Evolutionary conservation across 2,329 filamentous ascomycete genomes (phyloP), one percentile per base, ranked within the genome.

Genomic region (Cladophialophora immunda): DNA sequence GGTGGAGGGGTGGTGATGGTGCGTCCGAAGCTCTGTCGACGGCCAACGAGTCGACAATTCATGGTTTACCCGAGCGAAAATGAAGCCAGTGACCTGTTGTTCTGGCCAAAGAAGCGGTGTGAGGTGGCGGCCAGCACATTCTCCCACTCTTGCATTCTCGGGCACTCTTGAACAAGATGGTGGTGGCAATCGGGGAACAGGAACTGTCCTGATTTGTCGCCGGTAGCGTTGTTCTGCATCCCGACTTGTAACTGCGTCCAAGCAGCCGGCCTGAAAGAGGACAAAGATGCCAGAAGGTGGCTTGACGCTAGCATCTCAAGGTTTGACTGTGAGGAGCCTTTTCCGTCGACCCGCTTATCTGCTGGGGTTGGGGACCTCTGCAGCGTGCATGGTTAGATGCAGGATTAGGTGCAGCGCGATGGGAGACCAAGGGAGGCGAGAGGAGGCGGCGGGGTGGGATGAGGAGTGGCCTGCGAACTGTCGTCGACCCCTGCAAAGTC

Each of bases 51-150:
- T 22, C 5, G 45, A 50, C 19, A 11, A 50, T 50, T 50, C 45
- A 25, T 25, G 45, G 45, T 50, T 50, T 25, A 13, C 45, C 45
- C 19, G 22, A 50, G 3, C 45, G 13, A 25, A 19, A 11, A 50
- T 5, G 4, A 11, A 11, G n/a, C 45, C 7, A 4, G 45, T 25
- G n/a, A 3, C 19, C 3, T 8, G 9, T 25, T 11, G 45, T 27
- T 50, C 45, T 50, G 45, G 45, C 22, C 19, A 25, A 50, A 50
- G 45, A 50, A 50, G 45, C 45, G 45, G 45, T 50, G 45, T 50
- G 13, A 11, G 45, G 45, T 25, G 45, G 45, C 17, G 45, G 45
- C 45, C 45, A 50, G 13, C 22, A 11, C 45, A 11, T 50, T n/a
- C 25, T 50, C 11, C 19, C 22, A 9, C 9, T 25, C n/a, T 19